Evolutionary conservation across 768 basidiomycete species (phyloP).

Genomic region (Auricularia sp.): DNA sequence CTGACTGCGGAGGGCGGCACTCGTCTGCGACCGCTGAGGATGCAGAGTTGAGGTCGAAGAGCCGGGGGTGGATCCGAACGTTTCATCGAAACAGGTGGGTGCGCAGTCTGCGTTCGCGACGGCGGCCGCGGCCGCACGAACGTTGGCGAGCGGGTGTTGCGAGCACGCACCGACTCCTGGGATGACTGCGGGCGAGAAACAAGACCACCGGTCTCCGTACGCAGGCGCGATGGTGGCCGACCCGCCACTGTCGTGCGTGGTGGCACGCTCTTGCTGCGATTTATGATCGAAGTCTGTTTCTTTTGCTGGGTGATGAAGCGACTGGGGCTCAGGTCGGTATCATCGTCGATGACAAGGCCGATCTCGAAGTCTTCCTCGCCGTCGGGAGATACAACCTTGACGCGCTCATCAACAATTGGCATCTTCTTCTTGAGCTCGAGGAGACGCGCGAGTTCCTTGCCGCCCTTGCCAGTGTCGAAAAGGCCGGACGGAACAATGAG

Average conservation of each 20-base stretch:
- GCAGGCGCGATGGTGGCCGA: slow-evolving; percentile 54
- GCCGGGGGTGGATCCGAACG: slow-evolving; percentile 22
- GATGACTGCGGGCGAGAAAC: slow-evolving; percentile 61
- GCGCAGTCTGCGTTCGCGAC: slow-evolving; percentile 45
- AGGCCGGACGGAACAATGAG: slow-evolving; percentile 66
- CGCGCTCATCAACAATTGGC: slow-evolving; percentile 43
- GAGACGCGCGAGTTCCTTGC: slow-evolving; percentile 37
- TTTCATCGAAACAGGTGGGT: slow-evolving; percentile 17
- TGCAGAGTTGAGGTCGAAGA: slow-evolving; percentile 46
- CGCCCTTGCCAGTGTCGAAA: slow-evolving; percentile 61
- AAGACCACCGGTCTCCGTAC: slow-evolving; percentile 23
- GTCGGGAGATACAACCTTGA: slow-evolving; percentile 48
- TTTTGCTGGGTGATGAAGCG: slow-evolving; percentile 39
- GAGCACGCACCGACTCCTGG: slow-evolving; percentile 56
- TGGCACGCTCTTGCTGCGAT: slow-evolving; percentile 53
- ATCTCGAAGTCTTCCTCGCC: slow-evolving; percentile 76
- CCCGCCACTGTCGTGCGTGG: slow-evolving; percentile 34
- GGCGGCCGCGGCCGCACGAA: slow-evolving; percentile 28
- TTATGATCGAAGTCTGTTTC: slow-evolving; percentile 26
- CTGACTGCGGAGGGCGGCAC: slow-evolving; percentile 64
- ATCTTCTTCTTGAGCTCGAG: slow-evolving; percentile 45
- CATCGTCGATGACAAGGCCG: slow-evolving; percentile 75
- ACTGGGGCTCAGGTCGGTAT: slow-evolving; percentile 72
- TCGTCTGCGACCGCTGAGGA: slow-evolving; percentile 39
- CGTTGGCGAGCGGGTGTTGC: slow-evolving; percentile 49